These are phyloP conservation scores for Suillus bovinus DNA, from an alignment of 768 basidiomycete species.

Conservation along the genomic window DNA sequence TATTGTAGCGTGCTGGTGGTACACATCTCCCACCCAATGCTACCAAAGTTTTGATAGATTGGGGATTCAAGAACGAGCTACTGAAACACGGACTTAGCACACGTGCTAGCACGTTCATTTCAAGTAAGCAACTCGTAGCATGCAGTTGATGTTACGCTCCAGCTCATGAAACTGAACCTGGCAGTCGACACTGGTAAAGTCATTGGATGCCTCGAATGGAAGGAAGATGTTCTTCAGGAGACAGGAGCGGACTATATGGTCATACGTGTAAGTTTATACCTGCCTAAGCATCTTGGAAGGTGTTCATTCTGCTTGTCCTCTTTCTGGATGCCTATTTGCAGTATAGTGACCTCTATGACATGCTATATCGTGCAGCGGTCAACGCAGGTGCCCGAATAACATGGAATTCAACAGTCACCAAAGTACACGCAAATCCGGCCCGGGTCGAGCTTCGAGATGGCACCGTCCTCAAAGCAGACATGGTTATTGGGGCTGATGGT, in stretches of 20 bases:
- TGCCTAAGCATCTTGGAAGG: neutral
- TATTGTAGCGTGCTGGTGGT: constrained; percentile 37
- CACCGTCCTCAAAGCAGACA: constrained; percentile 47
- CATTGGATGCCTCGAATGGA: constrained; percentile 49
- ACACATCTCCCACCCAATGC: constrained; percentile 59
- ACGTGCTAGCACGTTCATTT: constrained; percentile 26
- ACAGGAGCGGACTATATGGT: constrained; percentile 55
- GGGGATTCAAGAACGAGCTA: constrained; percentile 53
- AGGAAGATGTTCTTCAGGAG: constrained; percentile 49
- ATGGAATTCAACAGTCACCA: constrained; percentile 41
- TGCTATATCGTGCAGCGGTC: constrained; percentile 48
- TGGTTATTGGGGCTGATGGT: constrained; percentile 67
- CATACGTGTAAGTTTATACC: constrained; percentile 41
- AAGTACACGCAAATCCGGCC: constrained; percentile 34
- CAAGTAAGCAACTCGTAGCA: constrained; percentile 15
- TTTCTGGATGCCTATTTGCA: constrained; percentile 21
- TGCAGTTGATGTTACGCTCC: neutral
- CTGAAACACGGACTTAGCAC: constrained; percentile 31
- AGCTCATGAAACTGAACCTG: constrained; percentile 12
- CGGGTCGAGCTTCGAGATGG: constrained; percentile 43
- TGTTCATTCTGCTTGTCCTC: constrained; percentile 9
- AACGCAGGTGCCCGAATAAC: constrained; percentile 52
- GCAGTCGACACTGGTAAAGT: constrained; percentile 44
- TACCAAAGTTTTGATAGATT: constrained; percentile 55
- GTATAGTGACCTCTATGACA: constrained; percentile 54